phyloP scores from a whole-genome alignment of 306 rosid species.

The Vigna radiata region DNA sequence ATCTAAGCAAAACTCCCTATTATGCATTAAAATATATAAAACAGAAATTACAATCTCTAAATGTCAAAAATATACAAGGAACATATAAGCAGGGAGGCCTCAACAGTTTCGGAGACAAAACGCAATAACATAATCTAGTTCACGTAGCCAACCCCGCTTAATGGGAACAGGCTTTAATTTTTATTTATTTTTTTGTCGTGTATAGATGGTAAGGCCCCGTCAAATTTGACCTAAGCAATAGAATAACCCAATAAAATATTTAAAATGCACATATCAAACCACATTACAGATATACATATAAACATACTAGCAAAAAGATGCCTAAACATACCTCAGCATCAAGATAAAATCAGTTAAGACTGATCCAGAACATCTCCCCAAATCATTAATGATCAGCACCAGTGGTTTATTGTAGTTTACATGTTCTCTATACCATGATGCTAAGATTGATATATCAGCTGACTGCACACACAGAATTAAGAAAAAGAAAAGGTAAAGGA shows the following conservation, averaged over 20 bases:
- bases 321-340: slow-evolving; percentile 71
- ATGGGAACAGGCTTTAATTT: slow-evolving; percentile 19
- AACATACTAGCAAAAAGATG: slow-evolving; percentile 27
- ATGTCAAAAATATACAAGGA: slow-evolving; percentile 23
- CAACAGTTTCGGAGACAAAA: slow-evolving; percentile 14
- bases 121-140: background rate
- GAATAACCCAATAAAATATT: slow-evolving; percentile 22
- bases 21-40: slow-evolving; percentile 25
- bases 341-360: slow-evolving; percentile 83
- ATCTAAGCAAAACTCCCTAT: slow-evolving; percentile 31
- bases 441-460: slow-evolving; percentile 80
- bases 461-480: slow-evolving; percentile 60
- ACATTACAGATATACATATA: slow-evolving; percentile 19
- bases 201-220: slow-evolving; percentile 28
- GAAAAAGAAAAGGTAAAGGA: slow-evolving; percentile 41
- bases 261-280: slow-evolving; percentile 9
- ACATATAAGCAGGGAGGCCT: slow-evolving; percentile 8
- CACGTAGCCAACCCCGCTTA: background rate
- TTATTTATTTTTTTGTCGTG: background rate
- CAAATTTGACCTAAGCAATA: slow-evolving; percentile 8
- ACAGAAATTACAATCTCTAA: slow-evolving; percentile 21
- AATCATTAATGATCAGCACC: slow-evolving; percentile 75
- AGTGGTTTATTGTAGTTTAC: slow-evolving; percentile 70
- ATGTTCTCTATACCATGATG: slow-evolving; percentile 92
- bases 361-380: slow-evolving; percentile 85